Evolutionary conservation across 345 rosid species (phyloP).

Genomic region (Draba incana): DNA sequence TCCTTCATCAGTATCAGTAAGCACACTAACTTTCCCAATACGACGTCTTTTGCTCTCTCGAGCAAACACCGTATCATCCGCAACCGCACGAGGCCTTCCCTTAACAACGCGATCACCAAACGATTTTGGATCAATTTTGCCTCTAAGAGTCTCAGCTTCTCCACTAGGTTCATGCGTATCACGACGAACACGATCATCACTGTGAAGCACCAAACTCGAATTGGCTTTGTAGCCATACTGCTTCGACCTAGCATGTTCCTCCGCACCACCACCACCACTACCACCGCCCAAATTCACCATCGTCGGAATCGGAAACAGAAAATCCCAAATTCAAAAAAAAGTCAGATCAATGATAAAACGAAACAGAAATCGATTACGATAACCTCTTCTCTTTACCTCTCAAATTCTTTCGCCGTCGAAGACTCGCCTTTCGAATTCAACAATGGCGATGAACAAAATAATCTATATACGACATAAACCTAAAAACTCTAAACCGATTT

Average conservation of each 20-base stretch:
- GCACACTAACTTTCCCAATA: constrained; percentile 67
- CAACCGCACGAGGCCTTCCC: constrained; percentile 63
- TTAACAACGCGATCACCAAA: constrained; percentile 74
- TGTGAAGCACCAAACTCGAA: constrained; percentile 73
- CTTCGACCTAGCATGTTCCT: constrained; percentile 86
- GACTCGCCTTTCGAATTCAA: neutral
- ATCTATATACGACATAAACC: neutral
- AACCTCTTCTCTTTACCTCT: constrained; percentile 16
- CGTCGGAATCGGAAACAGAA: constrained; percentile 15
- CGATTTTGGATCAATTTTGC: constrained; percentile 70
- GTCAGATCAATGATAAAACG: neutral
- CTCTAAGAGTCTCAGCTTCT: constrained; percentile 81
- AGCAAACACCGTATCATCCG: constrained; percentile 43
- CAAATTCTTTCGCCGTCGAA: neutral
- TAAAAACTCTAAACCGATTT: neutral
- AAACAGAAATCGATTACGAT: neutral
- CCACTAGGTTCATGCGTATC: constrained; percentile 80
- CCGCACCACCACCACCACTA: constrained; percentile 92
- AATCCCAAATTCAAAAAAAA: neutral
- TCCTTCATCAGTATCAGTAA: constrained; percentile 70
- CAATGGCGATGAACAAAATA: no score
- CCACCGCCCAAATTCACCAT: constrained; percentile 82
- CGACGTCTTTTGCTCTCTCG: constrained; percentile 63
- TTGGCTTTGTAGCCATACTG: constrained; percentile 85
- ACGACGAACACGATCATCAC: constrained; percentile 72